phyloP scores from a whole-genome alignment of 2,329 filamentous ascomycete species.

The Davidsoniella eucalypti region DNA sequence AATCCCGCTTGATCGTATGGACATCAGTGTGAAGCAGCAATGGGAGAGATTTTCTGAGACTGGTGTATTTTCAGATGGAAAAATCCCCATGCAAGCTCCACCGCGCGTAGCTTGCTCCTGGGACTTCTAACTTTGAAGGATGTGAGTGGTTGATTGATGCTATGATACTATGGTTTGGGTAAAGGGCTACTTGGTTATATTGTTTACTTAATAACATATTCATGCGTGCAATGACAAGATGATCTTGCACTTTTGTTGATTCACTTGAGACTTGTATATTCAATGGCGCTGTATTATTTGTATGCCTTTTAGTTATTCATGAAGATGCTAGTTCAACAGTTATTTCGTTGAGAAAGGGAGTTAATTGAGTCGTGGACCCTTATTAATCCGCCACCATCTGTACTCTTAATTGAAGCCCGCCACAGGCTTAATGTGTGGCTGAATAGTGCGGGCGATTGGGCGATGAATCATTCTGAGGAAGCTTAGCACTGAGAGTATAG shows the following conservation, averaged over 20 bases:
- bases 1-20: conserved; percentile 37
- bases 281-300: too few relatives aligned
- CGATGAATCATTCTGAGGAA: conserved; percentile 3
- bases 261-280: too few relatives aligned
- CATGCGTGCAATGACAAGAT: too few relatives aligned
- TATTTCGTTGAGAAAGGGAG: too few relatives aligned
- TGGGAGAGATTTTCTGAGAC: conserved; percentile 49
- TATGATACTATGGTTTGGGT: background rate
- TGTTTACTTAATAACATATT: too few relatives aligned
- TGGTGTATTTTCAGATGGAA: conserved; percentile 50
- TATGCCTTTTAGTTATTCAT: too few relatives aligned
- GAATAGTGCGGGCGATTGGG: background rate
- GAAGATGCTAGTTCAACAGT: too few relatives aligned
- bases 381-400: too few relatives aligned
- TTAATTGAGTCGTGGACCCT: too few relatives aligned
- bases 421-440: background rate
- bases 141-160: background rate
- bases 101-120: conserved; percentile 59
- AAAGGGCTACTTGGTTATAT: too few relatives aligned
- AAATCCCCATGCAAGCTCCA: conserved; percentile 65
- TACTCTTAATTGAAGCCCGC: background rate
- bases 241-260: too few relatives aligned
- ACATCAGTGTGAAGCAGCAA: conserved; percentile 40
- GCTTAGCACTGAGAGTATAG: too few relatives aligned
- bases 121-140: conserved; percentile 39